phyloP scores from a whole-genome alignment of 2,329 filamentous ascomycete genomes.

The Pseudogymnoascus sp. region DNA sequence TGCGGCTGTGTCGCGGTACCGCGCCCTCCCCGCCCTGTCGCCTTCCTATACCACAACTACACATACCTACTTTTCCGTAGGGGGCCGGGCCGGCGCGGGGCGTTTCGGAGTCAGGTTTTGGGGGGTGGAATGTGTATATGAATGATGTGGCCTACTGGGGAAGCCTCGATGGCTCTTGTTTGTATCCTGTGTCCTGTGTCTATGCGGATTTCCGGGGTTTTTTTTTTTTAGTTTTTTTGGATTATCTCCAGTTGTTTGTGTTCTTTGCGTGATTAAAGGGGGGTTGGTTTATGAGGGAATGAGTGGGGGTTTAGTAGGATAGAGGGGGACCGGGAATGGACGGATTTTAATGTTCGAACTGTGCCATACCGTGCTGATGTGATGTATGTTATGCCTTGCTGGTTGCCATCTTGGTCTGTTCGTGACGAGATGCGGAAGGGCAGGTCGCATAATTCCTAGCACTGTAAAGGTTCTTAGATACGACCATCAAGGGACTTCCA shows the following conservation, averaged over 20 bases:
- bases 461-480: background rate
- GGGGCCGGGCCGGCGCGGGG: background rate
- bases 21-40: background rate
- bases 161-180: conserved; percentile 2
- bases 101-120: background rate
- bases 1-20: background rate
- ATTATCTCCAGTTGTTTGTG: background rate
- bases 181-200: background rate
- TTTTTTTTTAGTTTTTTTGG: background rate
- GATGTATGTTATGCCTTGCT: background rate
- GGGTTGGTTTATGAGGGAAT: background rate
- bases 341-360: background rate
- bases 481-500: background rate
- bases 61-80: background rate
- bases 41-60: background rate
- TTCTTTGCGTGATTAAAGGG: background rate
- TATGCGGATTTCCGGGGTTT: background rate
- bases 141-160: background rate
- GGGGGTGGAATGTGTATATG: conserved; percentile 1
- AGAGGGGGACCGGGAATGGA: background rate
- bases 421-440: background rate
- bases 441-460: background rate
- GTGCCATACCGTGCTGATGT: background rate
- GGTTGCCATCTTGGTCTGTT: background rate
- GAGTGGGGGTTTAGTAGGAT: background rate